Base-by-base conservation (phyloP, 2,329 filamentous ascomycete species). In the Monosporascus sp. region DNA sequence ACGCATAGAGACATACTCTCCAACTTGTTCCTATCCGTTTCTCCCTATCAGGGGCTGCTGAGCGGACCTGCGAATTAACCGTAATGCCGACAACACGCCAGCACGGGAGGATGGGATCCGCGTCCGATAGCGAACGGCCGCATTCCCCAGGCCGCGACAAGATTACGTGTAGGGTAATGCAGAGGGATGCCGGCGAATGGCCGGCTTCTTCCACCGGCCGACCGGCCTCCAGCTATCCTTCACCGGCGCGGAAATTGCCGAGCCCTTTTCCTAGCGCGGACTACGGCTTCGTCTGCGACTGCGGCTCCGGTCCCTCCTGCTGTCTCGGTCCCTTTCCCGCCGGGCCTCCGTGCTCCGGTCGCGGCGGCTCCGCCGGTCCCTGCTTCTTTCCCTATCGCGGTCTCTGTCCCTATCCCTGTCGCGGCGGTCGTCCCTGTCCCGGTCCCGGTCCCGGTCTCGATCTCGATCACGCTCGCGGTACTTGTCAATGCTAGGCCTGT, bases 291-390 rank as follows among this genome's bases (percentile, higher is more conserved):
- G 57, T 50, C 61, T 58, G 43, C 57, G 57, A 37, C 52, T 53
- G n/a, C 56, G 58, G 43, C 57, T 61, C 48, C 56, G 53, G 11
- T 58, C 56, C 11, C 59, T 59, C 47, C 61, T 61, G 4, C 71
- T 71, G 41, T 66, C 67, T 7, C 52, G 54, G n/a, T 72, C 67
- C 50, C 61, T 59, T 5, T 65, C 56, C 7, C 52, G 55, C 11
- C 51, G 46, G 3, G 52, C 50, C 8, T 59, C 55, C n/a, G 48
- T 37, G 34, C 53, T 55, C 26, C 63, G 58, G 40, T 61, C 60
- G 2, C 64, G 61, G 11, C 62, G 56, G 11, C 45, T 55, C 17
- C 60, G 59, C 7, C 72, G 65, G 19, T 78, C 74, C 52, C 69
- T 64, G 43, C 67, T 62, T 11, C 61, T 59, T 31, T 59, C 62